Conservation (phyloP, 2,329 filamentous ascomycete genomes). For the Scedosporium boydii region DNA sequence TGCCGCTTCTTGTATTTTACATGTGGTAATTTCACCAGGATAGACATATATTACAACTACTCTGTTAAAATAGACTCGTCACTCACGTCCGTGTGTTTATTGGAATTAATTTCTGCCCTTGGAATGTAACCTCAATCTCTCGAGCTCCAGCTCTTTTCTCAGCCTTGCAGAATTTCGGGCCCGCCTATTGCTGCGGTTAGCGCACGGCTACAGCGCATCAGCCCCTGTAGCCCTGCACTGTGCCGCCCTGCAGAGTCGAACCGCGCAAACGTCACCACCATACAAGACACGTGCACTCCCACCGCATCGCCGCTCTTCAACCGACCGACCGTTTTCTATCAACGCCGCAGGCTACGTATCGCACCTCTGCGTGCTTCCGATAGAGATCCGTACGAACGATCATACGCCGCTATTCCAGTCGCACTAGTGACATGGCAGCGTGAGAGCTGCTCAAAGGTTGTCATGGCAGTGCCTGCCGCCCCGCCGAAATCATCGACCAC, state of each 20-base stretch:
- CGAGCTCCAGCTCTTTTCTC: not conserved
- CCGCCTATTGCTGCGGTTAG: not conserved
- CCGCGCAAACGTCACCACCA: not conserved
- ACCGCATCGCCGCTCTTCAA: not conserved
- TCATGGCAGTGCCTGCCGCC: not conserved
- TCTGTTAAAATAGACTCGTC: not conserved
- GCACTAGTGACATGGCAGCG: not conserved
- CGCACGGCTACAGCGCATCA: not conserved
- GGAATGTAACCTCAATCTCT: not conserved
- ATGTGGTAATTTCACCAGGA: conserved; percentile 12
- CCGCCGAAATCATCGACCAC: conserved; percentile 5
- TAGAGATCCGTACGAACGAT: not conserved
- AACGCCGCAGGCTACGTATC: not conserved
- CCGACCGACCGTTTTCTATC: not conserved
- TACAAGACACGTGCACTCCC: not conserved
- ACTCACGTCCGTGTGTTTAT: not conserved
- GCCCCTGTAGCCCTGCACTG: not conserved
- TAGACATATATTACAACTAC: conserved; percentile 8
- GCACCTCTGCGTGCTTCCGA: not conserved
- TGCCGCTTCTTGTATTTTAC: conserved; percentile 5
- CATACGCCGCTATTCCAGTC: not conserved
- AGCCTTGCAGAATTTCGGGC: not conserved
- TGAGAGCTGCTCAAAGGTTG: not conserved
- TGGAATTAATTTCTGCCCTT: not conserved
- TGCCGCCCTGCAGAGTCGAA: not conserved